phyloP scores from a whole-genome alignment of 2,329 filamentous ascomycete species.

The Neofusicoccum ribis region DNA sequence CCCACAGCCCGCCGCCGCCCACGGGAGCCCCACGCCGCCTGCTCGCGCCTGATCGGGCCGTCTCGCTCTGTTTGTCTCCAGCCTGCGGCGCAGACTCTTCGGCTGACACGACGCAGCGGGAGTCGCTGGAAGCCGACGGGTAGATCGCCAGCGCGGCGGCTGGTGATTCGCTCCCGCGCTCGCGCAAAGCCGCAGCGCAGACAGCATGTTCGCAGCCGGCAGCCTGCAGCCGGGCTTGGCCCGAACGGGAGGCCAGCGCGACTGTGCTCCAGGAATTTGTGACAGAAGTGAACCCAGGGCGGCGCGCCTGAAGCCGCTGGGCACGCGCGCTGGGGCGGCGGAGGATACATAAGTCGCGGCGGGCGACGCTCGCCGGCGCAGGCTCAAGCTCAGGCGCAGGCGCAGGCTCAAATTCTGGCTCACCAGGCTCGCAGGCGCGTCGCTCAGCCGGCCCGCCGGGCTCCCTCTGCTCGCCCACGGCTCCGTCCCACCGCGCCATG shows the following conservation, averaged over 20 bases:
- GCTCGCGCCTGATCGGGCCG: too few relatives aligned
- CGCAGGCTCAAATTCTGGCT: neutral
- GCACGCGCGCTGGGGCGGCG: neutral
- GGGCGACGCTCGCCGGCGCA: neutral
- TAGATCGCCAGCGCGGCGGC: neutral
- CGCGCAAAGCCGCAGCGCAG: conserved; percentile 8
- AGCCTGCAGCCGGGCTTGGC: neutral
- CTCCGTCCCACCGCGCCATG: too few relatives aligned
- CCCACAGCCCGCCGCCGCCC: too few relatives aligned
- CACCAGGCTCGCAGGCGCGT: neutral
- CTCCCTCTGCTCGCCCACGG: neutral
- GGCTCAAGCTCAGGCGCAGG: neutral
- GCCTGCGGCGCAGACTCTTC: too few relatives aligned
- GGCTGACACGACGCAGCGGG: too few relatives aligned
- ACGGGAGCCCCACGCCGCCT: too few relatives aligned
- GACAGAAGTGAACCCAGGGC: neutral
- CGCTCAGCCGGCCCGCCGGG: neutral
- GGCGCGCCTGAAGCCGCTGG: conserved; percentile 2
- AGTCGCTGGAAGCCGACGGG: neutral
- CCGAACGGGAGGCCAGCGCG: neutral
- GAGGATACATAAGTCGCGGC: neutral
- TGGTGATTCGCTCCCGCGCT: neutral
- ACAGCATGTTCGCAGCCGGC: neutral
- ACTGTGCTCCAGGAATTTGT: neutral
- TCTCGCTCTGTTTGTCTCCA: too few relatives aligned